Percentiles rank a stretch among this genome's conserved stretches.
Conservation (phyloP, 225 moss, liverwort and hornwort species). For the Straminergon stramineum region DNA sequence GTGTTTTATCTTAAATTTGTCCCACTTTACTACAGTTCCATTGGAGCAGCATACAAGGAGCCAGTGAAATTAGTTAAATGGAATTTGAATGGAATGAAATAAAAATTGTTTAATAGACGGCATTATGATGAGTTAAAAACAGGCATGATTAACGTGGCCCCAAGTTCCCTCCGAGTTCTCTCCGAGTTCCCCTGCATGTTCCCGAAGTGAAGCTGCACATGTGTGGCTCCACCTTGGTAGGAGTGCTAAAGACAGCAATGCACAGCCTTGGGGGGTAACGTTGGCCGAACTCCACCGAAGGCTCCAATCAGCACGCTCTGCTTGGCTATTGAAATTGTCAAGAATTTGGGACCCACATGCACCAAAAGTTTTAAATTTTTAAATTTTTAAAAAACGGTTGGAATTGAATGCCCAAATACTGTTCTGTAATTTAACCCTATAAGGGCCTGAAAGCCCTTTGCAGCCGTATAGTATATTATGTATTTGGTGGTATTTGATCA, state of each 20-base stretch:
- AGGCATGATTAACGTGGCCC: not conserved
- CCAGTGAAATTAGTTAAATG: not conserved
- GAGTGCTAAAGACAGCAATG: not conserved
- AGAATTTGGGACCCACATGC: not conserved
- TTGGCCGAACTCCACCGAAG: not conserved
- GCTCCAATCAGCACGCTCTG: not conserved
- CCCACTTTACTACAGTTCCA: not conserved
- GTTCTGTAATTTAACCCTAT: too few relatives aligned
- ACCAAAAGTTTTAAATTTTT: not conserved
- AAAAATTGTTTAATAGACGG: not conserved
- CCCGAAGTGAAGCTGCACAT: not conserved
- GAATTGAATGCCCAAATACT: not conserved
- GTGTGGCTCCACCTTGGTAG: not conserved
- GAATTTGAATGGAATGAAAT: not conserved
- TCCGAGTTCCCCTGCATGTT: not conserved
- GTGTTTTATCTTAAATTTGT: not conserved
- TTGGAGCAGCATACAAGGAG: not conserved
- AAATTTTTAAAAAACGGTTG: too few relatives aligned
- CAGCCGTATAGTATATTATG: too few relatives aligned
- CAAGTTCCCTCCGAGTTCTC: not conserved
- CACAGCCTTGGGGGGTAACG: not conserved
- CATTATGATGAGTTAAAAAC: not conserved
- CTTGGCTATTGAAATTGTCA: not conserved
- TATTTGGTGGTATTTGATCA: too few relatives aligned
- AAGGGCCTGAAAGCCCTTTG: too few relatives aligned